Conservation (phyloP, 108 stramenopile genomes). For the Aurantiochytrium sp. region DNA sequence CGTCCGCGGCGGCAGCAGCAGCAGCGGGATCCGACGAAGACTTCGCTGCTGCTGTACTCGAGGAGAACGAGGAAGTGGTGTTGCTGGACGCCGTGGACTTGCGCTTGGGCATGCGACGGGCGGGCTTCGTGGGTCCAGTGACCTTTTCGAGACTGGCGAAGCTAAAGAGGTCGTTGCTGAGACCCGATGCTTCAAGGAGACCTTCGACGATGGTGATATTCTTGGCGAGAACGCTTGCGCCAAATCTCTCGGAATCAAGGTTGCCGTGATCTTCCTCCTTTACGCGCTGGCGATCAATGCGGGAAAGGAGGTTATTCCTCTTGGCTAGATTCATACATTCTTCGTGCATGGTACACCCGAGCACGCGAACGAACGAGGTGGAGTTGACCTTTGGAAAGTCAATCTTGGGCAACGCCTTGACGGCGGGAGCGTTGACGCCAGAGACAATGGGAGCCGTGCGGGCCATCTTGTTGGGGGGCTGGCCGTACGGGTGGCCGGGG, state of each 20-base stretch:
- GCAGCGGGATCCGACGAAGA: too few species aligned
- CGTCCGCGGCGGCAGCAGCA: background rate
- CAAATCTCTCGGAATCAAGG: background rate
- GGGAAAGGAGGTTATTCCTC: background rate
- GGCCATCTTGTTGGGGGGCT: background rate
- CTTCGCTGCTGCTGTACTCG: background rate
- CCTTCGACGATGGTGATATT: background rate
- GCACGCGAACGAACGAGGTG: conserved; percentile 5
- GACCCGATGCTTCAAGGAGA: background rate
- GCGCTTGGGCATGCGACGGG: background rate
- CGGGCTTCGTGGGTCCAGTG: background rate
- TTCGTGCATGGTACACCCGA: conserved; percentile 14
- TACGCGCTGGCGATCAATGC: background rate
- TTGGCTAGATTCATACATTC: background rate
- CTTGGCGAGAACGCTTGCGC: background rate
- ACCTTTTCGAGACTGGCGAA: background rate
- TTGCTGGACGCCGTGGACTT: background rate
- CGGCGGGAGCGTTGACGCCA: background rate
- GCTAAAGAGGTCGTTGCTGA: background rate
- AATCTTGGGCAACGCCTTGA: background rate
- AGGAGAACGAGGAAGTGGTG: background rate
- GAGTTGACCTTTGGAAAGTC: background rate
- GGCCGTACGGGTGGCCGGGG: background rate
- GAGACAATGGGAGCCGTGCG: background rate
- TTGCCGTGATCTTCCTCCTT: background rate